A percentile compares a stretch with the other conserved stretches of the same genome.
Conservation (phyloP, 306 rosid genomes). For the Medicago truncatula region DNA sequence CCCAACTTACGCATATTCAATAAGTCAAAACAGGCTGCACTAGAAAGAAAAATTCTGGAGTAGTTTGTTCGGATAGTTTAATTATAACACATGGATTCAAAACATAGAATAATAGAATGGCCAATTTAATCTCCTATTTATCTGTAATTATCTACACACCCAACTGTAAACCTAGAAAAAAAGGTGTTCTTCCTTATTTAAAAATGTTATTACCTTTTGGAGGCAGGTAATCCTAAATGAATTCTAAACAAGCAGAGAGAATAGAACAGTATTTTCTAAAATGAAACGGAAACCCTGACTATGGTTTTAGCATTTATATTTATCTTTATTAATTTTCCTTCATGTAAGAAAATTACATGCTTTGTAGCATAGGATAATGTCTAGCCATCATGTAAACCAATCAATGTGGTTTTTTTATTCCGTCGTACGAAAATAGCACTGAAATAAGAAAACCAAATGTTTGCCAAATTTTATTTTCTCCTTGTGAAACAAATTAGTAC, state of each 20-base stretch:
- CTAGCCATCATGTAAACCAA: slow-evolving; percentile 31
- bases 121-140: too few species aligned
- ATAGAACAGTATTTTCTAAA: too few species aligned
- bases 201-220: too few species aligned
- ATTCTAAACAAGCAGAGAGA: too few species aligned
- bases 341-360: slow-evolving; percentile 15
- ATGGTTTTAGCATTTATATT: slow-evolving; percentile 26
- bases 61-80: neutral
- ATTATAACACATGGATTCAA: neutral
- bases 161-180: too few species aligned
- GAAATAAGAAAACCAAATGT: slow-evolving; percentile 35
- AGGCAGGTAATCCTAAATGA: too few species aligned
- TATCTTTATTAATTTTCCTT: slow-evolving; percentile 14
- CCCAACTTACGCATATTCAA: slow-evolving; percentile 8
- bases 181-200: too few species aligned
- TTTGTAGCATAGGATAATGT: slow-evolving; percentile 27
- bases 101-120: too few species aligned
- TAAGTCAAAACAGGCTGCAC: neutral
- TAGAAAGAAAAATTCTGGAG: neutral
- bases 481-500: slow-evolving; percentile 48
- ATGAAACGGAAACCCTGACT: neutral
- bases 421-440: slow-evolving; percentile 9
- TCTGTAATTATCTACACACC: too few species aligned
- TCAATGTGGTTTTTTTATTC: slow-evolving; percentile 7
- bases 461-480: slow-evolving; percentile 22